Evolutionary conservation across 2,329 filamentous ascomycete genomes (phyloP).

Genomic region (Claviceps africana): DNA sequence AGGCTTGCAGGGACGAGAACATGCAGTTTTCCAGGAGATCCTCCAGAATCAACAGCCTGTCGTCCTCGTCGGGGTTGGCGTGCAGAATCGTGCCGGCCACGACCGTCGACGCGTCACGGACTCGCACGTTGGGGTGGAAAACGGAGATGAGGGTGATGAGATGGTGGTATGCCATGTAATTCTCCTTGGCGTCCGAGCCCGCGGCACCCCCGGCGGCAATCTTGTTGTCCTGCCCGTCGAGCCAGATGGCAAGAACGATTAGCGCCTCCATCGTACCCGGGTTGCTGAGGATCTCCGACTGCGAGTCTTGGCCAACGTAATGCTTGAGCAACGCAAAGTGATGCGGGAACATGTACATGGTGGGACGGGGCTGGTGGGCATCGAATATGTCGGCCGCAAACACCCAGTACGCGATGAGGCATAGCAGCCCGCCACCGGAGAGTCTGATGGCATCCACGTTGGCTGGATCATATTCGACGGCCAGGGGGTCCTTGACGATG

Average conservation of each 20-base stretch:
- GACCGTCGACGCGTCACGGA: slow-evolving; percentile 39
- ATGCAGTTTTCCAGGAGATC: slow-evolving; percentile 53
- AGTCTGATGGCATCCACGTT: slow-evolving; percentile 39
- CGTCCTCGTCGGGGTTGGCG: slow-evolving; percentile 42
- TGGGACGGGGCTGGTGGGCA: slow-evolving; percentile 37
- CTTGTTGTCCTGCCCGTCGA: slow-evolving; percentile 35
- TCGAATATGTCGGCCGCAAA: slow-evolving; percentile 49
- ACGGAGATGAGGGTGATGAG: slow-evolving; percentile 41
- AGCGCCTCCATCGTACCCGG: slow-evolving; percentile 46
- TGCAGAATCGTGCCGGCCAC: slow-evolving; percentile 43
- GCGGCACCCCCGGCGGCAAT: slow-evolving; percentile 17
- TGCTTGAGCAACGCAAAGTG: slow-evolving; percentile 39
- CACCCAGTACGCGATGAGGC: slow-evolving; percentile 46
- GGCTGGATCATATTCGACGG: slow-evolving; percentile 29
- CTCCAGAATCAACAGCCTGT: slow-evolving; percentile 46
- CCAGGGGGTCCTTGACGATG: slow-evolving; percentile 30
- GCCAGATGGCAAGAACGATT: slow-evolving; percentile 44
- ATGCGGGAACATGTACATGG: slow-evolving; percentile 45
- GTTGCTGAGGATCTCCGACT: slow-evolving; percentile 32
- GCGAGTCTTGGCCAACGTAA: slow-evolving; percentile 38
- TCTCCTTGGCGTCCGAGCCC: slow-evolving; percentile 18
- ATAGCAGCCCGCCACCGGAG: slow-evolving; percentile 44
- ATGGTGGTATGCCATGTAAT: slow-evolving; percentile 49
- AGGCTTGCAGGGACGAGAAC: slow-evolving; percentile 47
- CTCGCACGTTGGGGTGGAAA: slow-evolving; percentile 39